Percentiles rank a stretch among this genome's conserved stretches.
These are phyloP conservation scores for Alternaria tenuissima DNA, from an alignment of 2,329 filamentous ascomycete species.

Conservation along the genomic window DNA sequence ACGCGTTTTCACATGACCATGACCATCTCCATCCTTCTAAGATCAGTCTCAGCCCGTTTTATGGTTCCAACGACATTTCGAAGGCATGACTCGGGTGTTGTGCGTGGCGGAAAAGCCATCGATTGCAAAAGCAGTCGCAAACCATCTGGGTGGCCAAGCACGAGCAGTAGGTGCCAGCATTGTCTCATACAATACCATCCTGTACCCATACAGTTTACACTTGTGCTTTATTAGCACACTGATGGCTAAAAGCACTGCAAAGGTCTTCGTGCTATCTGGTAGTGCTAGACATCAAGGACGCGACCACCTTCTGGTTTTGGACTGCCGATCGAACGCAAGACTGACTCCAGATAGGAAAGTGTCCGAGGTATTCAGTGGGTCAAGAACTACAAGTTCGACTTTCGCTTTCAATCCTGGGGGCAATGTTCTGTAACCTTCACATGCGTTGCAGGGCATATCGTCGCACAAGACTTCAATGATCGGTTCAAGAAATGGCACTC, in stretches of 20 bases:
- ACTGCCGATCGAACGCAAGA: neutral
- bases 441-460: slow-evolving; percentile 88
- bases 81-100: slow-evolving; percentile 64
- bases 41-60: slow-evolving; percentile 6
- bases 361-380: slow-evolving; percentile 76
- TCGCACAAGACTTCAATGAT: slow-evolving; percentile 76
- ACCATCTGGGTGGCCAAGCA: slow-evolving; percentile 83
- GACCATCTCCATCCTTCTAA: neutral
- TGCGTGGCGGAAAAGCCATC: slow-evolving; percentile 91
- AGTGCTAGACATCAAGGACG: neutral
- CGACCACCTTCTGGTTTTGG: neutral
- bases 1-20: slow-evolving; percentile 50
- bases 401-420: slow-evolving; percentile 87
- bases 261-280: neutral
- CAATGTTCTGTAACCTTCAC: slow-evolving; percentile 90
- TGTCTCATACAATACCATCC: neutral
- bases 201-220: neutral
- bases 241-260: neutral
- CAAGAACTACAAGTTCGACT: slow-evolving; percentile 94
- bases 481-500: slow-evolving; percentile 82
- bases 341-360: slow-evolving; percentile 62
- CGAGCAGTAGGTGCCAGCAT: slow-evolving; percentile 64
- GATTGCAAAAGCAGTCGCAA: slow-evolving; percentile 92
- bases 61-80: slow-evolving; percentile 9
- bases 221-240: neutral